Evolutionary conservation across 305 asterid species (phyloP).

Genomic region (Fraxinus greggii): DNA sequence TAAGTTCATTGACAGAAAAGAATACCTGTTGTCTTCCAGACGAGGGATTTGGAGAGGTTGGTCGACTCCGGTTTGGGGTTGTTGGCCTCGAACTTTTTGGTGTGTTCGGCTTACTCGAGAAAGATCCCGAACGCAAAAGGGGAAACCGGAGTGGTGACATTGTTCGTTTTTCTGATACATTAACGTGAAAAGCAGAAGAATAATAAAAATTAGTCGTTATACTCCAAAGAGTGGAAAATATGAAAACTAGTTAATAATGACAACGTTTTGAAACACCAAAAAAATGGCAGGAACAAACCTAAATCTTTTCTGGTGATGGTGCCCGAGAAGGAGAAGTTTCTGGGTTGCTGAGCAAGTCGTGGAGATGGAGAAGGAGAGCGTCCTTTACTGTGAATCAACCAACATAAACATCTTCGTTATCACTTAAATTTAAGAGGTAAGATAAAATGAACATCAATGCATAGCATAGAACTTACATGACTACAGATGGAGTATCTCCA

Average conservation of each 20-base stretch:
- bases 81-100: conserved; percentile 69
- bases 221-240: background rate
- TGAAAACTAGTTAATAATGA: background rate
- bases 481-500: background rate
- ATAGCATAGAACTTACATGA: background rate
- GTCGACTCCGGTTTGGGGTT: conserved; percentile 61
- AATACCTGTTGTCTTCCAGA: conserved; percentile 56
- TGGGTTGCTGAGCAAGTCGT: background rate
- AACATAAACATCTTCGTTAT: background rate
- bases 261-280: background rate
- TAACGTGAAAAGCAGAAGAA: background rate
- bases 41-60: conserved; percentile 69
- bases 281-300: background rate
- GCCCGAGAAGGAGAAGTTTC: background rate
- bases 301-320: background rate
- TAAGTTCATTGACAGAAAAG: background rate
- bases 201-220: background rate
- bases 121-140: conserved; percentile 67
- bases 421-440: background rate
- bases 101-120: conserved; percentile 56
- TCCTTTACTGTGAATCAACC: background rate
- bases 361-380: background rate
- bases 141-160: conserved; percentile 83
- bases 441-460: background rate
- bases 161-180: conserved; percentile 57